phyloP scores from a whole-genome alignment of 805 yeast genomes.

The Starmera amethionina region DNA sequence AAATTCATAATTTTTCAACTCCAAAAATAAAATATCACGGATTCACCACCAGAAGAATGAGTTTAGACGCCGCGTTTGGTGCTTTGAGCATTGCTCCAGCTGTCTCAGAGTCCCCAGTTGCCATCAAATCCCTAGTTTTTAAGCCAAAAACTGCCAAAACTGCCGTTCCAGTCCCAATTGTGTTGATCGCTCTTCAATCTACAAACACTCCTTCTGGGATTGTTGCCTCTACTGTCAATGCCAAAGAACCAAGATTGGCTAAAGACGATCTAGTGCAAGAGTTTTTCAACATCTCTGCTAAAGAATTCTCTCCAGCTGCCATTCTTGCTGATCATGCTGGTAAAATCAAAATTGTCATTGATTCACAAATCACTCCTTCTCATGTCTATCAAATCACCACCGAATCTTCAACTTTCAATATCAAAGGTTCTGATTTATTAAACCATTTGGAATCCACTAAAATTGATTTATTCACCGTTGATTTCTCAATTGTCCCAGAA shows the following conservation, averaged over 20 bases:
- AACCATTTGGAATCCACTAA: conserved; percentile 41
- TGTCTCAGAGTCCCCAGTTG: conserved; percentile 36
- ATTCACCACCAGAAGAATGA: conserved; percentile 28
- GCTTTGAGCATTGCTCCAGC: conserved; percentile 53
- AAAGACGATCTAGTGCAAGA: conserved; percentile 67
- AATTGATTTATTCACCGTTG: conserved; percentile 45
- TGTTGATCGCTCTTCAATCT: conserved; percentile 64
- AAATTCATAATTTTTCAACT: background rate
- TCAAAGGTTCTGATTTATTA: conserved; percentile 36
- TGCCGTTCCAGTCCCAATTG: conserved; percentile 68
- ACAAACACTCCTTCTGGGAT: conserved; percentile 60
- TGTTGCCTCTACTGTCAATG: conserved; percentile 57
- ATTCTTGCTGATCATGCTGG: conserved; percentile 36
- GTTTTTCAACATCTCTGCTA: conserved; percentile 46
- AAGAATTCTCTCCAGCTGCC: conserved; percentile 53
- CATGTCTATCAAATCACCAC: conserved; percentile 33
- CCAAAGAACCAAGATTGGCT: conserved; percentile 83
- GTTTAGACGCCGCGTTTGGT: conserved; percentile 59
- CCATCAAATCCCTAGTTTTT: conserved; percentile 73
- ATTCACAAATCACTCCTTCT: conserved; percentile 35
- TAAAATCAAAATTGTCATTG: conserved; percentile 52
- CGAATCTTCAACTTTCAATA: conserved; percentile 39
- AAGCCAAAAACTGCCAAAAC: conserved; percentile 87
- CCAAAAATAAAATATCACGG: background rate
- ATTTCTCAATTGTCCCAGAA: conserved; percentile 32